Evolutionary conservation across 345 rosid genomes (phyloP).

Genomic region (Raphanus raphanistrum): DNA sequence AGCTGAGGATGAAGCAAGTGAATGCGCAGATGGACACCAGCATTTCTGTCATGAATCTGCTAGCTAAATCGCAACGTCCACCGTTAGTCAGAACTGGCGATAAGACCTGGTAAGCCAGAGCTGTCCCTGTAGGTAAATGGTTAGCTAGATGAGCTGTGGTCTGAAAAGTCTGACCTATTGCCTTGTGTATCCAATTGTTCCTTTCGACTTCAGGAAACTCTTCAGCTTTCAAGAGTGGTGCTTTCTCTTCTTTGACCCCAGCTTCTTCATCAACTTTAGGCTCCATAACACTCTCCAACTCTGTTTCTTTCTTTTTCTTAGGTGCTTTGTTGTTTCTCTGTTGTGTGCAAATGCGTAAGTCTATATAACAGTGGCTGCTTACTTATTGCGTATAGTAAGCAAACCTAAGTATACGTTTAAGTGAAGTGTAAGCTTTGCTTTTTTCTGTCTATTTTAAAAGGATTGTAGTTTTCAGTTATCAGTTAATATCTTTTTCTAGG

Average conservation of each 20-base stretch:
- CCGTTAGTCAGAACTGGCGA: constrained; percentile 69
- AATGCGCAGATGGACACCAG: constrained; percentile 67
- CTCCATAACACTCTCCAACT: constrained; percentile 27
- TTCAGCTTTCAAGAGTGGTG: constrained; percentile 29
- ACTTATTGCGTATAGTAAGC: neutral
- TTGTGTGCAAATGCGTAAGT: constrained; percentile 7
- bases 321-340: constrained; percentile 18
- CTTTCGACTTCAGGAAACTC: constrained; percentile 41
- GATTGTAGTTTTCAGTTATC: neutral
- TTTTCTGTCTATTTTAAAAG: neutral
- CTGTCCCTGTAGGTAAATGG: constrained; percentile 82
- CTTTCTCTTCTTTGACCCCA: constrained; percentile 13
- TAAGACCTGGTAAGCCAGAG: constrained; percentile 79
- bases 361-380: constrained; percentile 16
- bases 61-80: constrained; percentile 62
- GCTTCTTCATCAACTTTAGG: constrained; percentile 35
- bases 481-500: neutral
- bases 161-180: constrained; percentile 70
- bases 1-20: constrained; percentile 65
- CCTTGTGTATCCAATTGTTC: constrained; percentile 58
- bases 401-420: constrained; percentile 17
- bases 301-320: neutral
- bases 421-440: constrained; percentile 20
- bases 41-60: constrained; percentile 54
- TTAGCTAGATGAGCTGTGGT: constrained; percentile 88